A percentile compares a stretch with the other conserved stretches of the same genome.
Evolutionary conservation across 1,284 basidiomycete species (phyloP).

Genomic region (Dichomitus squalens): DNA sequence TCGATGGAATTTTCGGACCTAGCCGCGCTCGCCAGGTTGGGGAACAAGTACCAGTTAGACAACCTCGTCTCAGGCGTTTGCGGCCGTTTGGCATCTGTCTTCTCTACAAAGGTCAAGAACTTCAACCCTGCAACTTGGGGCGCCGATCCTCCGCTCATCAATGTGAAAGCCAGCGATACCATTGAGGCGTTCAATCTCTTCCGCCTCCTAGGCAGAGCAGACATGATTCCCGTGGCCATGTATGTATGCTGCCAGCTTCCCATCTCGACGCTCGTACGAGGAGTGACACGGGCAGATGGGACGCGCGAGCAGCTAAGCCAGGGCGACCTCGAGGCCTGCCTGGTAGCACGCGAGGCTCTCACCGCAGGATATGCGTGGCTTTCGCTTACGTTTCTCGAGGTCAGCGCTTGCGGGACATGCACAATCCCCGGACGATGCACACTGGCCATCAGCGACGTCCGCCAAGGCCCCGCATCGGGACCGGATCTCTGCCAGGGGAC

Average conservation of each 20-base stretch:
- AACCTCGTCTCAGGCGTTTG: neutral
- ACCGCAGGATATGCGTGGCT: neutral
- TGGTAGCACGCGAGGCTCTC: neutral
- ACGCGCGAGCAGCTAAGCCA: neutral
- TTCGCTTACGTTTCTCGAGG: neutral
- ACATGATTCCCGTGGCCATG: neutral
- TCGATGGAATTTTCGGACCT: constrained; percentile 1
- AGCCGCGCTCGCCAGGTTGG: constrained; percentile 6
- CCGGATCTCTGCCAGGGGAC: neutral
- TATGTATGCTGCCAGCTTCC: neutral
- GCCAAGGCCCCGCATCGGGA: neutral
- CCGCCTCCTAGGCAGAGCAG: neutral
- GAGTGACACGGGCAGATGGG: neutral
- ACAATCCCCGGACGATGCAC: neutral
- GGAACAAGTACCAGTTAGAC: constrained; percentile 13
- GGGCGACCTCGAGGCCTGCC: neutral
- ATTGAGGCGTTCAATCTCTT: constrained; percentile 10
- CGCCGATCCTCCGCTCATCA: neutral
- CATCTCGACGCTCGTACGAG: neutral
- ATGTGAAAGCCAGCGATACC: neutral
- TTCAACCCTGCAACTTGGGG: neutral
- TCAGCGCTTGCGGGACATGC: neutral
- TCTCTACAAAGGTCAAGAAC: neutral
- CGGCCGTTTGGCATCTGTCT: neutral
- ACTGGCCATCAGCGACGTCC: neutral